phyloP scores from a whole-genome alignment of 2,329 filamentous ascomycete genomes.

The Myriosclerotinia curreyana region DNA sequence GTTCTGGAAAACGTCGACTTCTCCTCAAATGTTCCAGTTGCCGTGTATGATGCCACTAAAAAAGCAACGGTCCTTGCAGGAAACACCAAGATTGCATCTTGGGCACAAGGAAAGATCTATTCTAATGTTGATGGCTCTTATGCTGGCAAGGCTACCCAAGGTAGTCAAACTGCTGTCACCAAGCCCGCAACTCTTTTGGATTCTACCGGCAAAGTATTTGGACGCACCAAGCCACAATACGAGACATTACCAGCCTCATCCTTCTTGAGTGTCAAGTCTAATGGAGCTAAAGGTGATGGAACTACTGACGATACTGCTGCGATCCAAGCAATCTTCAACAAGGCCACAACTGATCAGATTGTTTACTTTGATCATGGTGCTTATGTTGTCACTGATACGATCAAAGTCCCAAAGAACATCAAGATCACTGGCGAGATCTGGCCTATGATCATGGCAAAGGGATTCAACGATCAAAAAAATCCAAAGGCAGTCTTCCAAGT shows the following conservation, averaged over 20 bases:
- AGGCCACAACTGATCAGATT: conserved; percentile 59
- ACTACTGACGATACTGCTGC: conserved; percentile 80
- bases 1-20: conserved; percentile 91
- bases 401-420: conserved; percentile 73
- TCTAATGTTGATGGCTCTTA: conserved; percentile 37
- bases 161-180: conserved; percentile 47
- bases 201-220: conserved; percentile 65
- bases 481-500: conserved; percentile 85
- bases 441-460: conserved; percentile 83
- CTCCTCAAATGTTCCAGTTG: conserved; percentile 58
- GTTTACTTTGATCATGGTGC: conserved; percentile 72
- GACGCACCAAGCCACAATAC: conserved; percentile 88
- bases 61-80: conserved; percentile 63
- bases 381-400: conserved; percentile 64
- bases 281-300: conserved; percentile 85
- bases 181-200: conserved; percentile 69
- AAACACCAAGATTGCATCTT: conserved; percentile 66
- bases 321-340: conserved; percentile 75
- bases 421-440: conserved; percentile 90
- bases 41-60: conserved; percentile 59
- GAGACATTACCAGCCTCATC: conserved; percentile 60
- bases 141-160: conserved; percentile 57
- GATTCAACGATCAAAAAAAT: conserved; percentile 73
- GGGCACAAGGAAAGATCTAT: conserved; percentile 78
- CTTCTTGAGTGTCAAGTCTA: conserved; percentile 80